Evolutionary conservation across 148 eudicot species (phyloP).

Genomic region (Vaccinium macrocarpon): DNA sequence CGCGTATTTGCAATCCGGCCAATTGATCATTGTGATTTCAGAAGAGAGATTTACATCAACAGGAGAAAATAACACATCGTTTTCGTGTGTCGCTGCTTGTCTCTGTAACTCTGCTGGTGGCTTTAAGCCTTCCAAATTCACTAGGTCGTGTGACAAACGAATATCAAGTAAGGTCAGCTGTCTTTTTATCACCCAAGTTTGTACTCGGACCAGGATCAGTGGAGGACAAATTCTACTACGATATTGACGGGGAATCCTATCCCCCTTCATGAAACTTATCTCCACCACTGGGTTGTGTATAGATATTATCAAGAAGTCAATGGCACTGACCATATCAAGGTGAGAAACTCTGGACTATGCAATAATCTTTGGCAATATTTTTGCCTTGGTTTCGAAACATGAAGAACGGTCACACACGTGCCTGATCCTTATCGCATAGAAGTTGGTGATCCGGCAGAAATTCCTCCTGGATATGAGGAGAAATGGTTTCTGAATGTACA

Average conservation of each 20-base stretch:
- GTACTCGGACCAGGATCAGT: conserved; percentile 71
- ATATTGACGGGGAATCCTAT: conserved; percentile 62
- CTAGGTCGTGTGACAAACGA: conserved; percentile 26
- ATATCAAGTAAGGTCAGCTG: conserved; percentile 35
- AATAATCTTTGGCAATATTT: conserved; percentile 56
- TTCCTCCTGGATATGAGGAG: conserved; percentile 80
- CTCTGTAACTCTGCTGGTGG: conserved; percentile 23
- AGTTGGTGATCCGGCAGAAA: conserved; percentile 58
- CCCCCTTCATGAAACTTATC: conserved; percentile 81
- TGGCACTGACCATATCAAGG: conserved; percentile 31
- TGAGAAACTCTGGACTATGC: conserved; percentile 58
- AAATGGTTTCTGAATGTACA: conserved; percentile 81
- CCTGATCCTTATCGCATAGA: conserved; percentile 90
- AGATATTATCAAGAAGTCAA: conserved; percentile 44
- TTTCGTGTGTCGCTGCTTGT: conserved; percentile 20
- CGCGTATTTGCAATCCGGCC: background rate
- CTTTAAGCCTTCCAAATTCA: conserved; percentile 27
- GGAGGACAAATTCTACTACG: conserved; percentile 43
- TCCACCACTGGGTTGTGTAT: conserved; percentile 77
- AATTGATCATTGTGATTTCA: background rate
- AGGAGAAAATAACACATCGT: conserved; percentile 31
- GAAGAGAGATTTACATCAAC: background rate
- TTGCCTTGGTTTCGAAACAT: conserved; percentile 87
- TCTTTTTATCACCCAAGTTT: conserved; percentile 60
- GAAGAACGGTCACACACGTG: conserved; percentile 60